A percentile compares a stretch with the other conserved stretches of the same genome.
These are phyloP conservation scores for Hirsutella rhossiliensis DNA, from an alignment of 2,329 filamentous ascomycete genomes.

Conservation along the genomic window DNA sequence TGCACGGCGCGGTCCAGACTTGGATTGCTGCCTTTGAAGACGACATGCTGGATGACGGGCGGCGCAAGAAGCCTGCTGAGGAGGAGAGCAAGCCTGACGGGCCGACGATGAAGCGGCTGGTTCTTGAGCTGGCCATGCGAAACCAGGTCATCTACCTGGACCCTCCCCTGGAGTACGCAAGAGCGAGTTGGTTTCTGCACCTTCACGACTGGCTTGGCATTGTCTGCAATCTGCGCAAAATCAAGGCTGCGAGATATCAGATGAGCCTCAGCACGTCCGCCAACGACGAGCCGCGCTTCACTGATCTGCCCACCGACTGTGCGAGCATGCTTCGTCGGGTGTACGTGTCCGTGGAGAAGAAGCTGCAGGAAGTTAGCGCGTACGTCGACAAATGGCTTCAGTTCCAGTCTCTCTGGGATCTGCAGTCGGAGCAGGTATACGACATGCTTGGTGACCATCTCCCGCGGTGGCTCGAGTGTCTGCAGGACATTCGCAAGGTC, in stretches of 20 bases:
- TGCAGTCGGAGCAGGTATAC: constrained; percentile 92
- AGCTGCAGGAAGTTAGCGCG: constrained; percentile 62
- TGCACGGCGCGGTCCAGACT: constrained; percentile 70
- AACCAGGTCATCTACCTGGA: constrained; percentile 97
- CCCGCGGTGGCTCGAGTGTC: constrained; percentile 81
- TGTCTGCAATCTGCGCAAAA: constrained; percentile 83
- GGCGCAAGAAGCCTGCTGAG: constrained; percentile 35
- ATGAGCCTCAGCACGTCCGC: constrained; percentile 63
- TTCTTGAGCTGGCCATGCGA: constrained; percentile 93
- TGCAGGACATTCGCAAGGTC: constrained; percentile 95
- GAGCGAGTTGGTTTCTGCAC: constrained; percentile 87
- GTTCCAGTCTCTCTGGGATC: constrained; percentile 96
- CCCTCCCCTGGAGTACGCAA: constrained; percentile 80
- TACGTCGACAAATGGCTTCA: constrained; percentile 98
- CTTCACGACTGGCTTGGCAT: constrained; percentile 89
- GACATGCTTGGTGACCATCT: constrained; percentile 84
- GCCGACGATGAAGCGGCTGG: constrained; percentile 58
- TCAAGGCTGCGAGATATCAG: constrained; percentile 91
- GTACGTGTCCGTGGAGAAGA: constrained; percentile 73
- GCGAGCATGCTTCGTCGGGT: constrained; percentile 68
- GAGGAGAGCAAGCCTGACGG: constrained; percentile 36
- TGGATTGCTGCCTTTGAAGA: constrained; percentile 84
- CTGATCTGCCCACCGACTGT: constrained; percentile 73
- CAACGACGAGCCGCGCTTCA: constrained; percentile 62
- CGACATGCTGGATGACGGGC: constrained; percentile 37